Evolutionary conservation across 345 rosid species (phyloP), one percentile per base, ranked within the genome.

Genomic region (Balakata baccata): DNA sequence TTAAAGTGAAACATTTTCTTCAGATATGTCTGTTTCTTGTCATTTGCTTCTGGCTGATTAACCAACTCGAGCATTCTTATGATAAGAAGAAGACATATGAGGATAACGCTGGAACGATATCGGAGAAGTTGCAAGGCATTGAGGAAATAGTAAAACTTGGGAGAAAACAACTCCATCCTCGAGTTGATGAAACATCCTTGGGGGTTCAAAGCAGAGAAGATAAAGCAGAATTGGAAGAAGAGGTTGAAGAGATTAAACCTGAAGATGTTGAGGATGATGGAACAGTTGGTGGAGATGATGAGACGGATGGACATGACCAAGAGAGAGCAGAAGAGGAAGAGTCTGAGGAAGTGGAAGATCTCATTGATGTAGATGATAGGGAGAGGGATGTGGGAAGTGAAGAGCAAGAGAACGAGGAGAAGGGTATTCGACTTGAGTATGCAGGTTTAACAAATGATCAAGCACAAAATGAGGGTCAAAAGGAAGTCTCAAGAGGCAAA

Each of bases 1-100:
- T 88, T 59, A 90, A 85, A 74, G 86, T 87, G 67, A 90, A 85
- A 74, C 88, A 84, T 60, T 79, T 84, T 64, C 69, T 87, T 74
- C 92, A 88, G 76, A 72, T 87, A 69, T 81, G 71, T 77, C 74
- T 84, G 12, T 79, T 87, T 71, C 77, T 90, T 60, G 89, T 81
- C 64, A 45, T 83, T 69, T 83, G 80, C 80, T 29, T 81, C 43
- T 90, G 95, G 95, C 46, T 88, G 79, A 73, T 90, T 69, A 80
- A 87, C 86, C 90, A 83, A 64, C 81, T 84, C 39, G 84, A 75
- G 81, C 85, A 76, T 68, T 77, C 76, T 14, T 75, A 81, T 7
- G 74, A 75, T 37, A 62, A 68, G 51, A 80, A 72, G 64, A 66
- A 52, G 69, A 73, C 47, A 34, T 45, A 41, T 23, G 58, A 67